Evolutionary conservation across 768 basidiomycete species (phyloP).

Genomic region (Dacryopinax primogenitus): DNA sequence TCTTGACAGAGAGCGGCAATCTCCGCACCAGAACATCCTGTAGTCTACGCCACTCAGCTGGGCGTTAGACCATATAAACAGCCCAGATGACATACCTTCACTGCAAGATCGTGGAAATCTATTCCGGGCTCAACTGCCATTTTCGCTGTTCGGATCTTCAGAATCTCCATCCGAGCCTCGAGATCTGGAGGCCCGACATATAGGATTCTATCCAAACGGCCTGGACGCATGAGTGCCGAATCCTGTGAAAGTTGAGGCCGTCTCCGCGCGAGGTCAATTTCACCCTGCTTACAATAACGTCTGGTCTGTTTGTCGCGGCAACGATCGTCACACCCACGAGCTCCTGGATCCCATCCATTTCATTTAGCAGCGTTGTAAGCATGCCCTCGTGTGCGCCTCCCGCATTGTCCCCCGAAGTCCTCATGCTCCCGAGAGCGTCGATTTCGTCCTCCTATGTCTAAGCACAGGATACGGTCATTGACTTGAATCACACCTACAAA

Average conservation of each 20-base stretch:
- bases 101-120: constrained; percentile 53
- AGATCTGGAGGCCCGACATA: constrained; percentile 89
- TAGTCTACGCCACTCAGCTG: constrained; percentile 45
- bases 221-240: constrained; percentile 86
- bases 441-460: constrained; percentile 74
- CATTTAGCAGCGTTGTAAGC: constrained; percentile 82
- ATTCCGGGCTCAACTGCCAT: constrained; percentile 72
- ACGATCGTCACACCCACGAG: constrained; percentile 88
- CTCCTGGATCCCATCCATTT: constrained; percentile 98
- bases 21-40: constrained; percentile 95
- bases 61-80: not conserved
- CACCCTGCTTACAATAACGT: constrained; percentile 55
- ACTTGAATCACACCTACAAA: constrained; percentile 51
- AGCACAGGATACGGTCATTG: not conserved
- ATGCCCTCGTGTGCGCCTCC: constrained; percentile 67
- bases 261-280: not conserved
- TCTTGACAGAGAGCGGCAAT: constrained; percentile 87
- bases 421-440: constrained; percentile 77
- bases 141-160: constrained; percentile 56
- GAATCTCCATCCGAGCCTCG: constrained; percentile 67
- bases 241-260: constrained; percentile 42
- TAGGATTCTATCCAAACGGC: constrained; percentile 82
- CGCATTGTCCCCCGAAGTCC: constrained; percentile 41
- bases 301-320: constrained; percentile 92
- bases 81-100: constrained; percentile 39